Conservation (phyloP, 2,329 filamentous ascomycete species). For the Colletotrichum destructivum region DNA sequence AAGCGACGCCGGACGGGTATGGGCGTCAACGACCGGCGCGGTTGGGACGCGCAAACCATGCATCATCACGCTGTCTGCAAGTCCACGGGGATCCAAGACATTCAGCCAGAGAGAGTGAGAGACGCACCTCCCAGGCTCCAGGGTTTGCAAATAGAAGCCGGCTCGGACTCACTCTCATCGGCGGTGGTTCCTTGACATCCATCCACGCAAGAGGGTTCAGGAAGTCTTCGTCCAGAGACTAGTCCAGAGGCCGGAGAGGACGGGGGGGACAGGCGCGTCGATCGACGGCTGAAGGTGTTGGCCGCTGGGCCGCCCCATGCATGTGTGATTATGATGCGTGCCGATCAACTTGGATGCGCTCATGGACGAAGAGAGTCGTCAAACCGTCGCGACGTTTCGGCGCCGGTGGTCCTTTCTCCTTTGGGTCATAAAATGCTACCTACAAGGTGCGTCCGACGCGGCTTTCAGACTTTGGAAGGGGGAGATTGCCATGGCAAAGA, state of each 20-base stretch:
- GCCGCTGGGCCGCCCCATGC: slow-evolving; percentile 12
- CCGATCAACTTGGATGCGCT: slow-evolving; percentile 20
- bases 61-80: slow-evolving; percentile 28
- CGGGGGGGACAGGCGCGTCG: too few species aligned
- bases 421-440: neutral
- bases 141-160: slow-evolving; percentile 12
- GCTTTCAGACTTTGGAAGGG: neutral
- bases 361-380: neutral
- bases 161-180: neutral
- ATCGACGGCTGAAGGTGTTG: neutral
- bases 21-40: slow-evolving; percentile 2
- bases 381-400: neutral
- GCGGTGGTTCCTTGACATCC: neutral
- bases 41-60: slow-evolving; percentile 14
- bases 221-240: too few species aligned
- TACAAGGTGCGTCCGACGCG: slow-evolving; percentile 9
- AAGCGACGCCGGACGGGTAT: slow-evolving; percentile 16
- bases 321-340: neutral
- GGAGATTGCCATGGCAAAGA: neutral
- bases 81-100: slow-evolving; percentile 25
- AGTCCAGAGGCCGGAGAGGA: too few species aligned
- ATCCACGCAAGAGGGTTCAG: neutral
- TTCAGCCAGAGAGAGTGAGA: slow-evolving; percentile 2
- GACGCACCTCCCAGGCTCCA: neutral
- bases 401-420: slow-evolving; percentile 20